Evolutionary conservation across 148 eudicot species (phyloP).

Genomic region (Arctostaphylos glauca): DNA sequence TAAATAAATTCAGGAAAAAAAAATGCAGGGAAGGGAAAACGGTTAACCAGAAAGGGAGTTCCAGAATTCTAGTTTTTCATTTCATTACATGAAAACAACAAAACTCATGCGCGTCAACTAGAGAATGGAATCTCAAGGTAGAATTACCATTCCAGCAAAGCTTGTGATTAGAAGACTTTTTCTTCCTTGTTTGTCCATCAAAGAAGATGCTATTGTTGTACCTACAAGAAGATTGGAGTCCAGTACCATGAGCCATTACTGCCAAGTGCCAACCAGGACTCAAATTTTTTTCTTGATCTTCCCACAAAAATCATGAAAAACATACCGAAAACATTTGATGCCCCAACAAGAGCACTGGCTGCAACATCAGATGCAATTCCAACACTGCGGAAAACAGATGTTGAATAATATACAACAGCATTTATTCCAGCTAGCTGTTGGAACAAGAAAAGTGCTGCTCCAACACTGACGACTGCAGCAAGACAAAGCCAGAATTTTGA

Average conservation of each 20-base stretch:
- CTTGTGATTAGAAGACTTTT: slow-evolving; percentile 83
- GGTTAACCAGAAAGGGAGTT: background rate
- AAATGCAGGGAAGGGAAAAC: background rate
- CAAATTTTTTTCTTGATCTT: background rate
- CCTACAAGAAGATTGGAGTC: slow-evolving; percentile 44
- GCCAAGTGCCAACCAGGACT: background rate
- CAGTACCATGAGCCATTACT: background rate
- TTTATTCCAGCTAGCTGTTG: slow-evolving; percentile 98
- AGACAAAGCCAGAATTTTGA: background rate
- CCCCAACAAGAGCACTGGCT: slow-evolving; percentile 97
- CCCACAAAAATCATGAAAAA: slow-evolving; percentile 2
- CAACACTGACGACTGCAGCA: slow-evolving; percentile 87
- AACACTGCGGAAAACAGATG: slow-evolving; percentile 92
- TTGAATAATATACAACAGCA: slow-evolving; percentile 94
- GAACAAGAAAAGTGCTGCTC: slow-evolving; percentile 92
- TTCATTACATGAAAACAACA: background rate
- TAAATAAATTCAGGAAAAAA: background rate
- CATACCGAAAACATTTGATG: slow-evolving; percentile 87
- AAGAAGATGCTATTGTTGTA: slow-evolving; percentile 78
- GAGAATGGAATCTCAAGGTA: background rate
- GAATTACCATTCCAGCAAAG: slow-evolving; percentile 85
- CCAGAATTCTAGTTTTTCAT: background rate
- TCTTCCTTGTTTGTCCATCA: slow-evolving; percentile 95
- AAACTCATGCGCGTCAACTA: slow-evolving; percentile 2
- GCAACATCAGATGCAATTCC: slow-evolving; percentile 98